Percentiles rank a stretch among this genome's conserved stretches.
phyloP scores from a whole-genome alignment of 345 rosid species.

The Schrenkiella parvula region DNA sequence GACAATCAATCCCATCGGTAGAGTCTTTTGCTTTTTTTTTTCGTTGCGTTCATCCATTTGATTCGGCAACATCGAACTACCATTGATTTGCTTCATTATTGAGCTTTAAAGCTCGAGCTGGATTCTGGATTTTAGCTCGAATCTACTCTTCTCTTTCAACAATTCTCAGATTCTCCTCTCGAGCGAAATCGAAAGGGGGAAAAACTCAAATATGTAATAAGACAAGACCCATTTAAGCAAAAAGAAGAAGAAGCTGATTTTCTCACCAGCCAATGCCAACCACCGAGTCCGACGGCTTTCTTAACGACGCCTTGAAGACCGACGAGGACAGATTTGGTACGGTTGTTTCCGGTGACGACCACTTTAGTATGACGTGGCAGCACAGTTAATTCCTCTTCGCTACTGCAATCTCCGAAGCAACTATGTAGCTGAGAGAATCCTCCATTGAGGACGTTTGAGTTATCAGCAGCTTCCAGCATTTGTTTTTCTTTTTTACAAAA shows the following conservation, averaged over 20 bases:
- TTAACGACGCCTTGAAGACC: slow-evolving; percentile 95
- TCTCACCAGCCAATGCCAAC: slow-evolving; percentile 98
- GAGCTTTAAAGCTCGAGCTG: neutral
- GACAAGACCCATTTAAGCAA: neutral
- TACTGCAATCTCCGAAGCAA: slow-evolving; percentile 53
- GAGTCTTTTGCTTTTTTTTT: neutral
- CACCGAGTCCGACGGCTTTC: slow-evolving; percentile 95
- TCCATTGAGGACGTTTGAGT: slow-evolving; percentile 51
- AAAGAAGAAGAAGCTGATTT: neutral
- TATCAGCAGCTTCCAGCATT: slow-evolving; percentile 72
- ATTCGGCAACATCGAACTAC: slow-evolving; percentile 2
- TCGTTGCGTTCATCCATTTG: neutral
- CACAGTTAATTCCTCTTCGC: slow-evolving; percentile 90
- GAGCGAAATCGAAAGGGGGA: neutral
- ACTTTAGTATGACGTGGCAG: slow-evolving; percentile 96
- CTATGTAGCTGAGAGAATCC: slow-evolving; percentile 41
- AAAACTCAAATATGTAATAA: neutral
- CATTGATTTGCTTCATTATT: slow-evolving; percentile 16
- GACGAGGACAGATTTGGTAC: slow-evolving; percentile 95
- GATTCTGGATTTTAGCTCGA: neutral
- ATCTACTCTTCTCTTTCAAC: neutral
- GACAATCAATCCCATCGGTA: slow-evolving; percentile 17
- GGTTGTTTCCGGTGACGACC: slow-evolving; percentile 90
- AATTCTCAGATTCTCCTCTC: neutral
- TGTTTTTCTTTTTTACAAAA: neutral